A percentile compares a stretch with the other conserved stretches of the same genome.
phyloP scores from a whole-genome alignment of 139 green algal species.

The Chlorella sp. region DNA sequence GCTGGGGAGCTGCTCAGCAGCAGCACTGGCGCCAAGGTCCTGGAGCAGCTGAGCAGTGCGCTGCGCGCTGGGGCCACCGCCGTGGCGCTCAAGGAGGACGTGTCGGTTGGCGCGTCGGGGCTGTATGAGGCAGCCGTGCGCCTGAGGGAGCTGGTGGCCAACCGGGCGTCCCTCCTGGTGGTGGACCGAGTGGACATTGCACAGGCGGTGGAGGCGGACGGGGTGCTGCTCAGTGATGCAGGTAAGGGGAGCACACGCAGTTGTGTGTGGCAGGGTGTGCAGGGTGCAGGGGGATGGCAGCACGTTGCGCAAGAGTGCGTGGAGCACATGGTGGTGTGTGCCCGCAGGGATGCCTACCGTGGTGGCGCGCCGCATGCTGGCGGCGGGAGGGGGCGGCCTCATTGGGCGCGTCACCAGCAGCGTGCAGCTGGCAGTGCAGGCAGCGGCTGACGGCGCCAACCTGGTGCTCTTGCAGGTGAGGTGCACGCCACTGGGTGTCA shows the following conservation, averaged over 20 bases:
- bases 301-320: no score
- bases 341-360: conserved; percentile 77
- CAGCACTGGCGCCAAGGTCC: neutral
- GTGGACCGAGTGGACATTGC: conserved; percentile 85
- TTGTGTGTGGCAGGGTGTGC: no score
- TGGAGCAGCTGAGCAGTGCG: conserved; percentile 13
- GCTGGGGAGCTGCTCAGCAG: conserved; percentile 31
- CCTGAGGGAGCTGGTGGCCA: conserved; percentile 65
- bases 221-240: conserved; percentile 70
- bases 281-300: no score
- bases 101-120: conserved; percentile 19
- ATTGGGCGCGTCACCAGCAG: conserved; percentile 56
- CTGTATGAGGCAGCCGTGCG: conserved; percentile 77
- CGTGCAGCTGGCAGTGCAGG: conserved; percentile 34
- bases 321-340: no score
- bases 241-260: no score
- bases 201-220: conserved; percentile 70
- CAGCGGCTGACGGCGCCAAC: conserved; percentile 74
- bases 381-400: conserved; percentile 28
- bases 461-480: conserved; percentile 64
- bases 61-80: conserved; percentile 55
- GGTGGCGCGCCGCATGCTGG: conserved; percentile 77
- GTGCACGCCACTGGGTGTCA: neutral
- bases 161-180: conserved; percentile 73
- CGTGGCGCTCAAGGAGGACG: conserved; percentile 50